Evolutionary conservation across 768 basidiomycete species (phyloP), one percentile per base, ranked within the genome.

Genomic region (Asterophora parasitica): DNA sequence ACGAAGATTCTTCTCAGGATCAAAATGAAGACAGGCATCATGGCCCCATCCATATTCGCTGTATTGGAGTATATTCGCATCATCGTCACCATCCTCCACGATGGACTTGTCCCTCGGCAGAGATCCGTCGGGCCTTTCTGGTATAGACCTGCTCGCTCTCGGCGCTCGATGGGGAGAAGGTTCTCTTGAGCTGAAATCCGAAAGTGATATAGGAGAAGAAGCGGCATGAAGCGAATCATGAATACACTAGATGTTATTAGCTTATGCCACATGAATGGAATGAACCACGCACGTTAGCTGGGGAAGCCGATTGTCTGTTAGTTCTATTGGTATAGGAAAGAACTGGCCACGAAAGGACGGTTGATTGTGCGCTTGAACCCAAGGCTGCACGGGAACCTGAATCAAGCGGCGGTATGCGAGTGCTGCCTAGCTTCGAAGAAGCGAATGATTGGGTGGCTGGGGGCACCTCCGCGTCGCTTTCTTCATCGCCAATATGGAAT

Each of bases 11-110:
- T 28, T 33, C 11, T n/a, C 16, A 7, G 68, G 65, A 39, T 67
- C 62, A 49, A 62, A 70, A 59, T 69, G 68, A 27, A 70, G 55
- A 51, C 61, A 65, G 11, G 61, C 65, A 54, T 61, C 61, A 49
- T 68, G 64, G 30, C 54, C 46, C 42, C 44, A 41, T 46, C 41
- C 16, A 28, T 43, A 51, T 40, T 53, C 50, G 38, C 52, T 46
- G 39, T 20, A 28, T 16, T 45, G 44, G 20, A 37, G 34, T 26
- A 27, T 17, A 20, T 9, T 12, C 37, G 45, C 19, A 28, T 36
- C 31, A 26, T 37, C 15, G 37, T 41, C 36, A 26, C 48, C 44
- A n/a, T 36, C 36, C 20, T 49, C 45, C n/a, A 27, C 31, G 39
- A 16, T 33, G 26, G 47, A 40, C 10, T 23, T 3, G 23, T 23